Evolutionary conservation across 768 basidiomycete genomes (phyloP), one percentile per base, ranked within the genome.

Genomic region (Boletus patriciae): DNA sequence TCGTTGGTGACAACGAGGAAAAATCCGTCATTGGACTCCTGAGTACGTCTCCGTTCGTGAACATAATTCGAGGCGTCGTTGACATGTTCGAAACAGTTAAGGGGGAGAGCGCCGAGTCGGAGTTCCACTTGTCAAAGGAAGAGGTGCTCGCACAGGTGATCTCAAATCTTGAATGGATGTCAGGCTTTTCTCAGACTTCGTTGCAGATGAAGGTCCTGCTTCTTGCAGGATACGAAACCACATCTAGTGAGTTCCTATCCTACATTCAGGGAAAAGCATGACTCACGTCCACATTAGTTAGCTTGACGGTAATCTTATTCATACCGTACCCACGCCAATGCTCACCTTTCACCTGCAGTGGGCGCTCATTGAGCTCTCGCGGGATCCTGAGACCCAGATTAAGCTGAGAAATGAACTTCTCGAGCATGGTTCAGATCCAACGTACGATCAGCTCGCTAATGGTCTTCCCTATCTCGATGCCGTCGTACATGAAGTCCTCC

Each of bases 301-400:
- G 54, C 36, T 33, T 69, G 48, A 68, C 64, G 49, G 66, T 66
- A 52, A 54, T 23, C 2, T 7, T 23, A 40, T 37, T n/a, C n/a
- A 8, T 9, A 19, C 3, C 2, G n/a, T 31, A 2, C 3, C 21
- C 15, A 4, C 13, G 11, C 36, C 10, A 3, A 15, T 2, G 5
- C 54, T 57, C 19, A 55, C 21, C 15, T 19, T 5, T 3, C 3
- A 23, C 34, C 2, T 41, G 3, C 34, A 81, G 80, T 86, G 84
- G 83, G 80, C 82, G 23, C 71, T 87, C 0, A 76, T 85, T 21
- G 83, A 85, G 58, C 75, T 85, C 0, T 75, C 73, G 2, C 73
- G 73, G 23, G 65, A 80, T 50, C 75, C 70, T 0, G 74, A 80
- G 18, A 69, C 73, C 8, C 84, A 86, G 62, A 64, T 72, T 16